These are phyloP conservation scores for Podila minutissima DNA, from an alignment of 192 early-diverging fungal genomes.

Conservation along the genomic window DNA sequence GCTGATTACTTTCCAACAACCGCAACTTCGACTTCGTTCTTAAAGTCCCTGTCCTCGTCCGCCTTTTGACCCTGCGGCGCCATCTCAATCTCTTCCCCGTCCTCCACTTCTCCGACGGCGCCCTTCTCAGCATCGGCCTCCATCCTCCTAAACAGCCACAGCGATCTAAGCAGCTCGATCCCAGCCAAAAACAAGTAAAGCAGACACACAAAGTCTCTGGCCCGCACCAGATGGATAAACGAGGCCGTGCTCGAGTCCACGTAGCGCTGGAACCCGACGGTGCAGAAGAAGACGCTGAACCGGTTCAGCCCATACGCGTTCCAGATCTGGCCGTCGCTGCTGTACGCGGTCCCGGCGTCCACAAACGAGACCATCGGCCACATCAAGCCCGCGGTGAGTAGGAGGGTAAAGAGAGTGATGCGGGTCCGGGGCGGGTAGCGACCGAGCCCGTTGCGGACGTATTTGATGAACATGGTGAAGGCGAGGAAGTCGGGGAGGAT, in stretches of 20 bases:
- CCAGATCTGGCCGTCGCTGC: neutral
- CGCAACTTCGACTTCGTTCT: neutral
- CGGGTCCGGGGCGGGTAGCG: neutral
- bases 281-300: neutral
- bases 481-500: neutral
- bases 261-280: neutral
- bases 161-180: neutral
- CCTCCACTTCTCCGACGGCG: neutral
- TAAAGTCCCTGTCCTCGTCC: neutral
- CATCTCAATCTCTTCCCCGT: neutral
- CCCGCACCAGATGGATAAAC: neutral
- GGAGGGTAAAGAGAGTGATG: neutral
- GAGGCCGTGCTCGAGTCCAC: neutral
- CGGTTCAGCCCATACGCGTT: neutral
- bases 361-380: neutral
- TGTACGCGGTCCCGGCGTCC: neutral
- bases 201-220: neutral
- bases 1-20: neutral
- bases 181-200: neutral
- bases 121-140: neutral
- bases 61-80: neutral
- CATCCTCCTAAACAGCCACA: neutral
- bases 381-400: neutral
- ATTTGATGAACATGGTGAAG: neutral
- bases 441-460: neutral